phyloP scores from a whole-genome alignment of 1,139 yeast genomes.

The Suhomyces yuchorum region DNA sequence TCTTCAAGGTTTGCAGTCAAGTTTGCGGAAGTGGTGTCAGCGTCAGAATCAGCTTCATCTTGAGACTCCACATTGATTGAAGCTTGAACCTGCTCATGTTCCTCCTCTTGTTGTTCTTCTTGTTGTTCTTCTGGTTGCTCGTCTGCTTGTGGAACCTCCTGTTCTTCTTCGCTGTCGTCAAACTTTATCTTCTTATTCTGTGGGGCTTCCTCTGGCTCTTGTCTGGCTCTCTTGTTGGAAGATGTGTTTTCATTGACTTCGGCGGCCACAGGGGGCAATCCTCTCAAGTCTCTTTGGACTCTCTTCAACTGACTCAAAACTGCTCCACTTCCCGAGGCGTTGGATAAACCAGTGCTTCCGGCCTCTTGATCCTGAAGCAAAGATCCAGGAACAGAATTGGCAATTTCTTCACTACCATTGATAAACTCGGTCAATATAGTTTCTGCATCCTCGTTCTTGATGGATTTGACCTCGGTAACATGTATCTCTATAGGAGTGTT shows the following conservation, averaged over 20 bases:
- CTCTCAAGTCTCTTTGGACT: conserved; percentile 70
- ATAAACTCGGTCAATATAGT: conserved; percentile 49
- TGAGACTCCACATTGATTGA: conserved; percentile 31
- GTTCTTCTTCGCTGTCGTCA: conserved; percentile 24
- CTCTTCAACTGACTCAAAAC: conserved; percentile 62
- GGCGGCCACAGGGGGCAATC: conserved; percentile 62
- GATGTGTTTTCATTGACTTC: conserved; percentile 19
- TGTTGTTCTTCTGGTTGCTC: conserved; percentile 15
- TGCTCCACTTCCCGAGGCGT: conserved; percentile 31
- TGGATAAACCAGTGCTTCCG: conserved; percentile 25
- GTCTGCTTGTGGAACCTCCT: conserved; percentile 14
- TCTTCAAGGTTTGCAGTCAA: conserved; percentile 18
- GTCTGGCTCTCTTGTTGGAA: conserved; percentile 28
- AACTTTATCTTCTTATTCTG: conserved; percentile 31
- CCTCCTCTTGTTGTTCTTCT: conserved; percentile 24
- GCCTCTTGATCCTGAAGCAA: conserved; percentile 12
- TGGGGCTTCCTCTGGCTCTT: conserved; percentile 24
- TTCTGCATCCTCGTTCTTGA: conserved; percentile 48
- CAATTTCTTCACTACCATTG: conserved; percentile 30
- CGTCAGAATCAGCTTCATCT: conserved; percentile 27
- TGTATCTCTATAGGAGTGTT: conserved; percentile 53
- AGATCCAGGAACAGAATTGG: conserved; percentile 15
- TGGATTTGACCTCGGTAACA: conserved; percentile 28
- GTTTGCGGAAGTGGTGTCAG: not conserved
- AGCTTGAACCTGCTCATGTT: conserved; percentile 22